Percentiles rank a stretch among this genome's conserved stretches.
Evolutionary conservation across 768 basidiomycete genomes (phyloP).

Genomic region (Lactarius indigo): DNA sequence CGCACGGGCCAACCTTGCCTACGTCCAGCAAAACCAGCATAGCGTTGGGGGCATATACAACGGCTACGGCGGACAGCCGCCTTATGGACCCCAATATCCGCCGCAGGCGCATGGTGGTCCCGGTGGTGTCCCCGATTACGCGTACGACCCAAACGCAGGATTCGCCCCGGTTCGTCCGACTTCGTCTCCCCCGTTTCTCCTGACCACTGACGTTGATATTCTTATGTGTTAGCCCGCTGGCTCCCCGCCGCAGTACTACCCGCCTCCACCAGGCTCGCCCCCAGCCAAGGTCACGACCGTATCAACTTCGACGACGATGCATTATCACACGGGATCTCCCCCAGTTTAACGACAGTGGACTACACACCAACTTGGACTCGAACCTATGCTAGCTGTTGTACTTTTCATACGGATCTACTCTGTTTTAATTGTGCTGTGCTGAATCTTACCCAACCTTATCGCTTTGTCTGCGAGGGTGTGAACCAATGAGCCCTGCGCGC

Average conservation of each 20-base stretch:
- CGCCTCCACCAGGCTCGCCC: slow-evolving; percentile 6
- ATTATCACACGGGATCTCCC: not conserved
- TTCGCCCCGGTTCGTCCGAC: slow-evolving; percentile 4
- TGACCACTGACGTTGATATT: not conserved
- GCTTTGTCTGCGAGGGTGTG: not conserved
- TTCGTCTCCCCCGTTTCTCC: not conserved
- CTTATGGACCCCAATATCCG: slow-evolving; percentile 10
- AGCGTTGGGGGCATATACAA: not conserved
- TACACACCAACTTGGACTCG: not conserved
- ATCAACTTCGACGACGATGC: not conserved
- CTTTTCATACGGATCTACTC: not conserved
- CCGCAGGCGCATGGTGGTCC: not conserved
- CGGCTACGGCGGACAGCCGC: not conserved
- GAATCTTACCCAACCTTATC: not conserved
- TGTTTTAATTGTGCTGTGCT: not conserved
- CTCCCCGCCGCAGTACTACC: slow-evolving; percentile 11
- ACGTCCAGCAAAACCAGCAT: not conserved
- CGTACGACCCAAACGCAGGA: slow-evolving; percentile 7
- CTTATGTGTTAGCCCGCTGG: not conserved
- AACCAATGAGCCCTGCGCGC: not conserved
- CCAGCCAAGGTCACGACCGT: not conserved
- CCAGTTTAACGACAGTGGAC: not conserved
- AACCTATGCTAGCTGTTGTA: not conserved
- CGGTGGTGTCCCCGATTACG: not conserved
- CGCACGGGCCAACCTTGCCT: slow-evolving; percentile 5